These are phyloP conservation scores for Cladorrhinum samala DNA, from an alignment of 495 filamentous ascomycete species.

Conservation along the genomic window DNA sequence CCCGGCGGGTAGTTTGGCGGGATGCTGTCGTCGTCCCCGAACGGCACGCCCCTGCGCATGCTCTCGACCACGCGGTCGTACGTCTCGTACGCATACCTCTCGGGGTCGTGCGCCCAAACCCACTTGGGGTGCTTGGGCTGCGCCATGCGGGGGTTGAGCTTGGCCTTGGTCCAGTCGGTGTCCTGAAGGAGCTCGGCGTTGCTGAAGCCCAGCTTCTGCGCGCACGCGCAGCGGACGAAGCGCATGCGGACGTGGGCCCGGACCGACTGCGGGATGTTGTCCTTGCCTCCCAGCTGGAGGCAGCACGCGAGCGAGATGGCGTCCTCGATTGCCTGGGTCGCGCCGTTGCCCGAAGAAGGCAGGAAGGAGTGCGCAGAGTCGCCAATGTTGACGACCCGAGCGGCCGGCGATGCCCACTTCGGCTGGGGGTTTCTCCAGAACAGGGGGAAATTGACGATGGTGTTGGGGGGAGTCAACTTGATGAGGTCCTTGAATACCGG, in stretches of 20 bases:
- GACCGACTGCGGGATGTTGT: constrained; percentile 49
- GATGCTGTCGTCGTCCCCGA: constrained; percentile 33
- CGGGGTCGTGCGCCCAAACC: constrained; percentile 53
- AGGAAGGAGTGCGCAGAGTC: constrained; percentile 67
- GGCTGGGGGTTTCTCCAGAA: constrained; percentile 60
- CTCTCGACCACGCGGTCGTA: constrained; percentile 41
- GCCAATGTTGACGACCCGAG: constrained; percentile 56
- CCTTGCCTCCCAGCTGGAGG: constrained; percentile 52
- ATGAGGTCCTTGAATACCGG: constrained; percentile 51
- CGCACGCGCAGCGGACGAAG: constrained; percentile 50
- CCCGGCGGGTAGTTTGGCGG: constrained; percentile 40
- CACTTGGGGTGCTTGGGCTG: constrained; percentile 47
- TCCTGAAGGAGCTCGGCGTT: constrained; percentile 52
- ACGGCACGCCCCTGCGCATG: constrained; percentile 32
- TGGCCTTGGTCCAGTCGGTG: constrained; percentile 52
- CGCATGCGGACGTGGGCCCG: constrained; percentile 46
- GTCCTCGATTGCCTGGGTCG: constrained; percentile 67
- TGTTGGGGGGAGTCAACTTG: constrained; percentile 47
- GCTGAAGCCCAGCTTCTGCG: constrained; percentile 50
- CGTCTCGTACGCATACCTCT: constrained; percentile 50
- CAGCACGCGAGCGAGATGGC: constrained; percentile 57
- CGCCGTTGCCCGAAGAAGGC: constrained; percentile 60
- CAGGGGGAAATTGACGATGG: constrained; percentile 63
- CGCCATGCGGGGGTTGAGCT: constrained; percentile 44
- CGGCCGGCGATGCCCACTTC: constrained; percentile 54